phyloP scores from a whole-genome alignment of 805 yeast species.

The Komagataella kurtzmanii region DNA sequence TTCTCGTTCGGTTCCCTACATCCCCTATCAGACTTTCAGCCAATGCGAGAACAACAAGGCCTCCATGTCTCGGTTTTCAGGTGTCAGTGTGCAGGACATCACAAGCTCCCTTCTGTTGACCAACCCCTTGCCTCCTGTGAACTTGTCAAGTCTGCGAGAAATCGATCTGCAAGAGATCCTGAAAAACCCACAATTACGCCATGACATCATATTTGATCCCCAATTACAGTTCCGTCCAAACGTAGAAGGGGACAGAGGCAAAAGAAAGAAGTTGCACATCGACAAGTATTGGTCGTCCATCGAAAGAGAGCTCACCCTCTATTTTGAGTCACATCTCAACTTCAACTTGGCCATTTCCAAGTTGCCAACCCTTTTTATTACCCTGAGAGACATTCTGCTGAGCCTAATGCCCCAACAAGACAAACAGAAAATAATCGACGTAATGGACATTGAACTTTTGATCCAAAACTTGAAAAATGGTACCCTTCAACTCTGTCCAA shows the following conservation, averaged over 20 bases:
- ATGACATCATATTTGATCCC: slow-evolving; percentile 87
- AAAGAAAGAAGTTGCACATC: slow-evolving; percentile 58
- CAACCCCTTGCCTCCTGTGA: slow-evolving; percentile 65
- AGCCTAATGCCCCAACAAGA: slow-evolving; percentile 72
- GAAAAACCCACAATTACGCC: slow-evolving; percentile 85
- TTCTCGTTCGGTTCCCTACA: neutral
- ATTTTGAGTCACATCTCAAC: slow-evolving; percentile 9
- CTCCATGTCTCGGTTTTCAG: neutral
- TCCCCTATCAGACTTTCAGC: neutral
- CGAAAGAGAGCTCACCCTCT: slow-evolving; percentile 31
- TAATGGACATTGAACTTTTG: slow-evolving; percentile 63
- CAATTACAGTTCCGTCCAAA: slow-evolving; percentile 85
- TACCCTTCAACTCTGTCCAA: slow-evolving; percentile 57
- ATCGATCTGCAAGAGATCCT: slow-evolving; percentile 81
- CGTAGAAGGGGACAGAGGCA: slow-evolving; percentile 82
- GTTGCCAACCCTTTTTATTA: slow-evolving; percentile 59
- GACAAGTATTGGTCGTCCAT: slow-evolving; percentile 80
- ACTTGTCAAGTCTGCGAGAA: slow-evolving; percentile 67
- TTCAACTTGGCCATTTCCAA: slow-evolving; percentile 18
- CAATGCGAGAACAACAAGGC: neutral
- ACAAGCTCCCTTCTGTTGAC: neutral
- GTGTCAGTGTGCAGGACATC: neutral
- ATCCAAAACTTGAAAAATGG: slow-evolving; percentile 63
- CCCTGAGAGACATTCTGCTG: slow-evolving; percentile 65
- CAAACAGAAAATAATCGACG: slow-evolving; percentile 48